Percentiles rank a stretch among this genome's conserved stretches.
These are phyloP conservation scores for Phialophora verrucosa DNA, from an alignment of 2,329 filamentous ascomycete genomes.

Conservation along the genomic window DNA sequence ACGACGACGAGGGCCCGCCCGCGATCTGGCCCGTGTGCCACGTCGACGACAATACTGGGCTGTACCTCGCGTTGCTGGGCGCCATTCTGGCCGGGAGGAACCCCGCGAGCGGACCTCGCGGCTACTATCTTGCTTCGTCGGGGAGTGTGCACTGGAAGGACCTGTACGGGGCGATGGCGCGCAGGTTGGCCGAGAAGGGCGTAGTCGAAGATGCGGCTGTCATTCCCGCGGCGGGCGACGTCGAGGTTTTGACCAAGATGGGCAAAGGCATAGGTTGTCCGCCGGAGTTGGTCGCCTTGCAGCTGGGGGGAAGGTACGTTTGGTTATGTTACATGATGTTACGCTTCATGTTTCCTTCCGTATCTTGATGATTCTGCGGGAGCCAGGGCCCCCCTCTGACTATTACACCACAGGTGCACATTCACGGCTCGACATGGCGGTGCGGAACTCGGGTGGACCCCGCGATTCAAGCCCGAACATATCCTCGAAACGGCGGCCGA, in stretches of 20 bases:
- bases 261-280: constrained; percentile 47
- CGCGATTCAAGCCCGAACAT: constrained; percentile 52
- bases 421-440: constrained; percentile 51
- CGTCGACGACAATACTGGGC: constrained; percentile 53
- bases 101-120: constrained; percentile 50
- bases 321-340: neutral
- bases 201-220: constrained; percentile 50
- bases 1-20: constrained; percentile 48
- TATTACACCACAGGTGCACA: constrained; percentile 46
- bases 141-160: constrained; percentile 59
- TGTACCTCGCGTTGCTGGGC: constrained; percentile 56
- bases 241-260: constrained; percentile 49
- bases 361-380: neutral
- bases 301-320: constrained; percentile 54
- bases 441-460: constrained; percentile 54
- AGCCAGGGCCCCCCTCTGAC: neutral
- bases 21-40: constrained; percentile 61
- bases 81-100: constrained; percentile 50
- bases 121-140: constrained; percentile 59
- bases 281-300: constrained; percentile 48
- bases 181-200: constrained; percentile 48
- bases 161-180: constrained; percentile 56
- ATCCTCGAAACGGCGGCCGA: constrained; percentile 54
- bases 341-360: neutral
- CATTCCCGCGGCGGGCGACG: constrained; percentile 42